Evolutionary conservation across 352 stramenopile genomes (phyloP), one percentile per base, ranked within the genome.

Genomic region (Phytophthora ramorum): DNA sequence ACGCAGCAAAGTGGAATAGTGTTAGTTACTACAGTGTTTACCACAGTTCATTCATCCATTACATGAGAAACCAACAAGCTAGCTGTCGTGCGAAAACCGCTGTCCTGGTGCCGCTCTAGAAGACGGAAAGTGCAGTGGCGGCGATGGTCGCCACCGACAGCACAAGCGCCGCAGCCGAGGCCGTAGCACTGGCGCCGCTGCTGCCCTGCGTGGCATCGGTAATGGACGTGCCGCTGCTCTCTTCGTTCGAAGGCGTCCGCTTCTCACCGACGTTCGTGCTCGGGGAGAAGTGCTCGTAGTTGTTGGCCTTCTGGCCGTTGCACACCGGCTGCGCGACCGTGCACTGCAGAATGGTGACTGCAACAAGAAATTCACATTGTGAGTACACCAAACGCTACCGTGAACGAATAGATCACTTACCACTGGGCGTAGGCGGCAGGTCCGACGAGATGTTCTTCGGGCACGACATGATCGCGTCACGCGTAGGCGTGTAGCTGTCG

Each of bases 361-460:
- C 47, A 68, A 41, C 40, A 46, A 26, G 40, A 26, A 17, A 20
- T 40, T 6, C 34, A 40, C 0, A 20, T 20, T 8, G 40, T 46
- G 7, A 46, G 7, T 46, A 26, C 40, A 46, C 12, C 34, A n/a
- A 16, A 53, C 24, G 4, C 26, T 20, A 34, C 2, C 8, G 48
- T 19, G 1, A 14, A 8, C 13, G 19, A 24, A 16, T 7, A 45
- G 7, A 26, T 34, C 17, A 9, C 59, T 47, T 64, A 83, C 71
- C 79, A 0, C 68, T 51, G 10, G 80, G 80, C 19, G 47, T 81
- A 16, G 76, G 56, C 2, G 80, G 80, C 43, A 90, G 48, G 0
- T 71, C 55, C 13, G 49, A 71, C 17, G 76, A 81, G 12, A 90
- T 83, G 47, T 71, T 74, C 46, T 52, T 73, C 2, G 82, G 78